Percentiles rank a stretch among this genome's conserved stretches.
phyloP scores from a whole-genome alignment of 2,329 filamentous ascomycete genomes.

The Colletotrichum kahawae region DNA sequence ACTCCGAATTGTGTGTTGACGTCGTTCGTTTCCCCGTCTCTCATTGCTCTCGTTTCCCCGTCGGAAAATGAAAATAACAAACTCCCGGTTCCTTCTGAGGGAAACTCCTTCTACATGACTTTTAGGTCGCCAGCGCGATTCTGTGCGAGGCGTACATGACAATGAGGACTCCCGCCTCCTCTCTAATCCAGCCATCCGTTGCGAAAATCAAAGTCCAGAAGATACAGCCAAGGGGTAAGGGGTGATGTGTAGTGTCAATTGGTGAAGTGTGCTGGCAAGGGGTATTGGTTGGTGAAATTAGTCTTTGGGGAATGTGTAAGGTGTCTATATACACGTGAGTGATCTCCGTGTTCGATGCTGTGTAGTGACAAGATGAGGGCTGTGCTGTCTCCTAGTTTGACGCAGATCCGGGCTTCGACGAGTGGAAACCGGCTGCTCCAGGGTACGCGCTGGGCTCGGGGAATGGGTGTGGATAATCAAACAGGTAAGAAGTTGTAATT shows the following conservation, averaged over 20 bases:
- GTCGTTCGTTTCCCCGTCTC: conserved; percentile 17
- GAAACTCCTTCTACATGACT: conserved; percentile 27
- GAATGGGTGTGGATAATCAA: conserved; percentile 16
- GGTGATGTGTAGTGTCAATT: conserved; percentile 16
- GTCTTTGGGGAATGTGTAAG: conserved; percentile 18
- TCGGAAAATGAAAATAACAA: conserved; percentile 13
- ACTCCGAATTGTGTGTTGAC: conserved; percentile 17
- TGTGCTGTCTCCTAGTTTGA: conserved; percentile 21
- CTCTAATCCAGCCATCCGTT: conserved; percentile 23
- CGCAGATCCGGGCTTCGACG: conserved; percentile 15
- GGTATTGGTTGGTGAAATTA: conserved; percentile 25
- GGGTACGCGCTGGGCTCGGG: conserved; percentile 12
- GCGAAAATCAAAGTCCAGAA: conserved; percentile 23
- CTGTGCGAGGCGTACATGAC: conserved; percentile 25
- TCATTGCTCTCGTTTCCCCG: conserved; percentile 21
- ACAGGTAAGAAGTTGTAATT: conserved; percentile 9
- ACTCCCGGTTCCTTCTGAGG: conserved; percentile 20
- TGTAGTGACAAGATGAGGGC: conserved; percentile 21
- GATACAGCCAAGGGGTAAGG: conserved; percentile 22
- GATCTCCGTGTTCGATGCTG: conserved; percentile 21
- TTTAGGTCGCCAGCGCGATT: conserved; percentile 22
- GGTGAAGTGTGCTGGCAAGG: conserved; percentile 16
- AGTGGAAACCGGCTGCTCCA: conserved; percentile 20
- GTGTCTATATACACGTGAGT: conserved; percentile 25
- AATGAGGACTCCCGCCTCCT: conserved; percentile 21